Base-by-base conservation (phyloP, 495 filamentous ascomycete genomes). In the Thermothielavioides terrestris region DNA sequence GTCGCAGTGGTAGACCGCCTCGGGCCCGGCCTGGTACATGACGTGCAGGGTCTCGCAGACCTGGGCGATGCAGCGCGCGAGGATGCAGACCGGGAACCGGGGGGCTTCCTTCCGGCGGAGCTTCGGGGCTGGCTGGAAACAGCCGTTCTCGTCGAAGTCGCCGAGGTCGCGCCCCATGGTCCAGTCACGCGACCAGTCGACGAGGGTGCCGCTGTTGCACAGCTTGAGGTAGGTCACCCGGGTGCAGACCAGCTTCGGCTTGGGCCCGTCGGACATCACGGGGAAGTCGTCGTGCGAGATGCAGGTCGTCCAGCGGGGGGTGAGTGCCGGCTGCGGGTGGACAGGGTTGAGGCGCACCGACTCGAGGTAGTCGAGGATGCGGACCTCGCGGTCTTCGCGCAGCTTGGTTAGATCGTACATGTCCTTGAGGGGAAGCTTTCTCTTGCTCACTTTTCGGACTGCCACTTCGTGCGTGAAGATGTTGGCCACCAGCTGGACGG, bases 1-100 rank as follows among this genome's bases (percentile, higher is more conserved):
- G n/a, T 54, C 51, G 23, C 45, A 49, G 31, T 54, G 51, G 11
- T 42, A 54, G 1, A 54, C 31, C 1, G 45, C 22, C 15, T 54
- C 38, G 5, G 0, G n/a, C 9, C 51, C 51, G 38, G 25, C 28
- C 10, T 42, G 27, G 39, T 54, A 54, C 51, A 54, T 54, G 45
- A 54, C 21, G 7, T 54, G 42, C 15, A 54, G 18, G 5, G 51
- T 49, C 46, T 54, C 45, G 38, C 51, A 30, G 4, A 49, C 47
- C 18, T 54, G 45, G 5, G 22, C 26, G 38, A 49, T 43, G 26
- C 17, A 15, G 1, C 45, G 44, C 6, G 51, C 51, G 11, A 53
- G 14, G 7, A 54, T 2, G 9, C 31, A 31, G n/a, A 50, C 49
- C 4, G 51, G 51, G 8, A 53, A 22, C 10, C n/a, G n/a, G 36